These are phyloP conservation scores for Cladosporium sp. DNA, from an alignment of 2,329 filamentous ascomycete species.

Conservation along the genomic window DNA sequence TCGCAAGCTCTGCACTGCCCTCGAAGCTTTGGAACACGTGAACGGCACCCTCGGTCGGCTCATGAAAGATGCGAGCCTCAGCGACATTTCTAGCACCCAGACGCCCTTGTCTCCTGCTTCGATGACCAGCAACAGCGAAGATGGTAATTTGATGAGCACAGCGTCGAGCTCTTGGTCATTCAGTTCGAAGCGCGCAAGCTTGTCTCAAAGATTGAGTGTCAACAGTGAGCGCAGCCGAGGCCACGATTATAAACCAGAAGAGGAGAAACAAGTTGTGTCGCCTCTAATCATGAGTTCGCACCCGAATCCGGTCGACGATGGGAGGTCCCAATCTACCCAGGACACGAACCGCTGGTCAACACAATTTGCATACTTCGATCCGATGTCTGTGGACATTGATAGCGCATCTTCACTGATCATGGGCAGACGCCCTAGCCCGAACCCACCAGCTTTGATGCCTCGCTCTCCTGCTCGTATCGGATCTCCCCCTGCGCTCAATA, in stretches of 20 bases:
- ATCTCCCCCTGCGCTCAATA: neutral
- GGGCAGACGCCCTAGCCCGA: neutral
- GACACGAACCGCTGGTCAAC: neutral
- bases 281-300: neutral
- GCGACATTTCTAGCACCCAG: neutral
- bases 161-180: constrained; percentile 1
- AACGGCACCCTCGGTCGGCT: neutral
- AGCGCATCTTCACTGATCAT: constrained; percentile 7
- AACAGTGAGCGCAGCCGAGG: neutral
- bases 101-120: neutral
- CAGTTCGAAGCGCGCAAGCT: neutral
- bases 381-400: constrained; percentile 12
- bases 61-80: neutral
- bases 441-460: neutral
- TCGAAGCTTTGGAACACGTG: neutral
- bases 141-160: neutral
- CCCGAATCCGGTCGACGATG: neutral
- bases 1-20: neutral
- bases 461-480: neutral
- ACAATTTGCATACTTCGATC: constrained; percentile 5
- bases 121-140: neutral
- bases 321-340: neutral
- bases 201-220: neutral
- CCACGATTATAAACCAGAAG: neutral
- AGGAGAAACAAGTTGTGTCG: neutral